A percentile compares a stretch with the other conserved stretches of the same genome.
These are phyloP conservation scores for Furcasterigmium sp. DNA, from an alignment of 2,329 filamentous ascomycete species.

Conservation along the genomic window DNA sequence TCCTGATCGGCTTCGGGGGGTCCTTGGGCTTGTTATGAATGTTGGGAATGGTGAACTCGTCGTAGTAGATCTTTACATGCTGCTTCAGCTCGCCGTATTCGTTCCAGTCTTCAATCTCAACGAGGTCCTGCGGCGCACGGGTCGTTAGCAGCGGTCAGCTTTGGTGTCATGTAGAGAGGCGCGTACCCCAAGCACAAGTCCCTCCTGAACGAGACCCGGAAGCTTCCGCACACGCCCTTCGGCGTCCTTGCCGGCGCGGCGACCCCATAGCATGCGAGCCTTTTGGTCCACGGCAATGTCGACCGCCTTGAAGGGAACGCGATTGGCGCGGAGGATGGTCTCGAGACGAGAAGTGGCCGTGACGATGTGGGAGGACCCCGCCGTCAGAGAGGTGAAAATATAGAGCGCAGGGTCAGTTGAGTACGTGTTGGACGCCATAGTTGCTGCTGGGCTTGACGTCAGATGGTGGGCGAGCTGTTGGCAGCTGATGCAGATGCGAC, in stretches of 20 bases:
- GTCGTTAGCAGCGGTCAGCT: neutral
- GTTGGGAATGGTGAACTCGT: conserved; percentile 54
- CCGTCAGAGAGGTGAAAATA: conserved; percentile 93
- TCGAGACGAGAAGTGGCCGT: conserved; percentile 94
- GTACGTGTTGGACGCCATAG: conserved; percentile 30
- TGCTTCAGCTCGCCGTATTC: conserved; percentile 94
- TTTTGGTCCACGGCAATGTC: conserved; percentile 88
- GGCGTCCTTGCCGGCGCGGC: conserved; percentile 69
- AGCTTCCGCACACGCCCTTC: conserved; percentile 65
- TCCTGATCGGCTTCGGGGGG: conserved; percentile 19
- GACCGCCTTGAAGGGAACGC: conserved; percentile 86
- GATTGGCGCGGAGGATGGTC: conserved; percentile 92
- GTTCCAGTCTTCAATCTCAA: conserved; percentile 98
- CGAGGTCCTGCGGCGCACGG: conserved; percentile 65
- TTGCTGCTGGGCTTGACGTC: conserved; percentile 7
- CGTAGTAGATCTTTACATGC: conserved; percentile 67
- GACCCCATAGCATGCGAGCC: conserved; percentile 82
- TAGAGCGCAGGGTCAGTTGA: conserved; percentile 70
- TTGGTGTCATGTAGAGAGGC: conserved; percentile 1
- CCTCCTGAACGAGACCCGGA: conserved; percentile 83
- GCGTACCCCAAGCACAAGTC: conserved; percentile 78
- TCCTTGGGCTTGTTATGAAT: conserved; percentile 47
- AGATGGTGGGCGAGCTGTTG: conserved; percentile 6
- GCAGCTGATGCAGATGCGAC: conserved; percentile 7
- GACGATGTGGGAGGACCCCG: conserved; percentile 92